Conservation (phyloP, 2,329 filamentous ascomycete species). For the Botrytis aclada region DNA sequence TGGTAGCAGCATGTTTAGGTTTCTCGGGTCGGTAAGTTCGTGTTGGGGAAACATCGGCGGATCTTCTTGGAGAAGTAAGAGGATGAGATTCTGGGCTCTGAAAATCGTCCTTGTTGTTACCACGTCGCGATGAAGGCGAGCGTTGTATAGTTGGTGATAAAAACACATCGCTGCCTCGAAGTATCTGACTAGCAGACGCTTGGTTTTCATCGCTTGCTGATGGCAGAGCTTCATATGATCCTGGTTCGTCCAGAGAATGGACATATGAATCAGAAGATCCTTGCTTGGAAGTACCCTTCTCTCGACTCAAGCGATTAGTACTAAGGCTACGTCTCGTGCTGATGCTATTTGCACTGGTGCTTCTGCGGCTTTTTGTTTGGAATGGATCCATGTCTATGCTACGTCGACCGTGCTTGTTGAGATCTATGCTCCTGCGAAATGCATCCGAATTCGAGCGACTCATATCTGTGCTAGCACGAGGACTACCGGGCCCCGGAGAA, state of each 20-base stretch:
- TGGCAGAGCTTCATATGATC: constrained; percentile 66
- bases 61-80: constrained; percentile 28
- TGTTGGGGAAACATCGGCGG: constrained; percentile 19
- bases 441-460: constrained; percentile 54
- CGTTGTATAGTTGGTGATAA: constrained; percentile 68
- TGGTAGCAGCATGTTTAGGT: constrained; percentile 28
- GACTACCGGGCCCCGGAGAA: constrained; percentile 44
- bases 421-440: constrained; percentile 51
- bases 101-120: constrained; percentile 22
- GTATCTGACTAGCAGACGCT: constrained; percentile 85
- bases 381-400: constrained; percentile 52
- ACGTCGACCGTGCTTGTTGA: constrained; percentile 39
- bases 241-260: constrained; percentile 70
- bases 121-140: constrained; percentile 38
- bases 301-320: constrained; percentile 49
- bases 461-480: constrained; percentile 54
- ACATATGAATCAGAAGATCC: constrained; percentile 73
- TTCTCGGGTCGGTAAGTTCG: constrained; percentile 19
- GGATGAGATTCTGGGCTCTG: constrained; percentile 23
- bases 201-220: constrained; percentile 70
- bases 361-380: constrained; percentile 50
- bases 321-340: constrained; percentile 50
- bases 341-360: constrained; percentile 51
- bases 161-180: constrained; percentile 85
- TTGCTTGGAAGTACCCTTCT: constrained; percentile 50